Conservation (phyloP, 257 asterid species). For the Scutellaria barbata region DNA sequence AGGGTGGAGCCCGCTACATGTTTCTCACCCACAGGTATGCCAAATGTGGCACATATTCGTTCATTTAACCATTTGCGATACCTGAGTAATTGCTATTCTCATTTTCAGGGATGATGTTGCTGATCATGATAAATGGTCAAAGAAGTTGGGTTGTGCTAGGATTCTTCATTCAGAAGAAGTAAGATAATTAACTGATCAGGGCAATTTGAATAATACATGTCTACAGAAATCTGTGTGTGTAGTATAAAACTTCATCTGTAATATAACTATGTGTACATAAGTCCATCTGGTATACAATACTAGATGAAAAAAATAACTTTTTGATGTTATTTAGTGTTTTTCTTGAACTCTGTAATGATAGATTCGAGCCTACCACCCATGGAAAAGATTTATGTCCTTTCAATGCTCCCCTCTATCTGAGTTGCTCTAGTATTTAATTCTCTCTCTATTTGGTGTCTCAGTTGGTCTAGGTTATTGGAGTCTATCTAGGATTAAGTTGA, state of each 20-base stretch:
- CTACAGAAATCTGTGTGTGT: too few relatives aligned
- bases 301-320: not conserved
- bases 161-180: slow-evolving; percentile 62
- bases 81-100: slow-evolving; percentile 24
- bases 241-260: not conserved
- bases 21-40: slow-evolving; percentile 74
- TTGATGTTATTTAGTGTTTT: not conserved
- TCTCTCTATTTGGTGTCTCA: not conserved
- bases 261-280: slow-evolving; percentile 1
- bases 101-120: slow-evolving; percentile 71
- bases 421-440: not conserved
- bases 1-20: slow-evolving; percentile 79
- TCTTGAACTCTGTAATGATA: not conserved
- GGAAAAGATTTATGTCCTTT: not conserved
- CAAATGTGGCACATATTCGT: slow-evolving; percentile 2
- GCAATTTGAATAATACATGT: not conserved
- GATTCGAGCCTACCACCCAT: slow-evolving; percentile 2
- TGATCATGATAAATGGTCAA: slow-evolving; percentile 76
- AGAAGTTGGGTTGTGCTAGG: slow-evolving; percentile 62
- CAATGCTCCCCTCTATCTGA: not conserved
- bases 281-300: not conserved
- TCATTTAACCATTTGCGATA: slow-evolving; percentile 23
- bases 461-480: not conserved
- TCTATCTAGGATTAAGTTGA: not conserved
- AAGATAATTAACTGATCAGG: slow-evolving; percentile 26